Base-by-base conservation (phyloP, 163 green algal genomes). In the Chlamydomonas reinhardtii region DNA sequence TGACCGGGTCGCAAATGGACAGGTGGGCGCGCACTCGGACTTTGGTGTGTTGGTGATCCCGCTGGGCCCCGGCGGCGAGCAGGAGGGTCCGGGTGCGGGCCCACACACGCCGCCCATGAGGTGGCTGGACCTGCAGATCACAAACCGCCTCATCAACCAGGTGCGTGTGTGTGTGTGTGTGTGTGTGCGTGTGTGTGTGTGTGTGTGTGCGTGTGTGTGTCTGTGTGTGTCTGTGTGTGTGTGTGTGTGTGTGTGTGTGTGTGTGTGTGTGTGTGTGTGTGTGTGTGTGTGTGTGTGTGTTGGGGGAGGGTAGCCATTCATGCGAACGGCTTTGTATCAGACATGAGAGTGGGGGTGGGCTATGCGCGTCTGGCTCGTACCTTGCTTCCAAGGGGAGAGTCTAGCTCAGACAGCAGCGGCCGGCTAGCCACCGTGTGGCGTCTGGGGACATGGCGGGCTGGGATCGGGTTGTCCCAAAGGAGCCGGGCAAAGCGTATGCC, bases 91-190 rank as follows among this genome's bases (percentile, higher is more conserved):
- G 34, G 70, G 34, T 52, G 52, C 17, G 20, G 62, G 73, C 2
- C 73, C 73, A 29, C 75, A 80, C 68, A 24, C 24, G 35, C 54
- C 62, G 14, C 66, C 43, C 16, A 43, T 62, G 43, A 2, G 75
- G 31, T 92, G 86, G 86, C 74, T 90, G 68, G 89, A 91, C 80
- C 80, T 82, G 34, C 81, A 91, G 59, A 92, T 92, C 70, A 89
- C 89, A 54, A 89, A 91, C 72, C 82, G 89, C 56, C 73, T 92
- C n/a, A 61, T 87, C 61, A 87, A 82, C 39, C 82, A 87, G 82
- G 82, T 87, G 31, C 9, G 76, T 19, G 72, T 8, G 34, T 54
- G 34, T 17, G 69, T 4, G 35, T 17, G 52, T 54, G 69, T 37
- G 20, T 20, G 34, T n/a, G 34, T n/a, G 74, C 0, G 20, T 32